Evolutionary conservation across 2,329 filamentous ascomycete species (phyloP).

Genomic region (Cladophialophora chaetospira): DNA sequence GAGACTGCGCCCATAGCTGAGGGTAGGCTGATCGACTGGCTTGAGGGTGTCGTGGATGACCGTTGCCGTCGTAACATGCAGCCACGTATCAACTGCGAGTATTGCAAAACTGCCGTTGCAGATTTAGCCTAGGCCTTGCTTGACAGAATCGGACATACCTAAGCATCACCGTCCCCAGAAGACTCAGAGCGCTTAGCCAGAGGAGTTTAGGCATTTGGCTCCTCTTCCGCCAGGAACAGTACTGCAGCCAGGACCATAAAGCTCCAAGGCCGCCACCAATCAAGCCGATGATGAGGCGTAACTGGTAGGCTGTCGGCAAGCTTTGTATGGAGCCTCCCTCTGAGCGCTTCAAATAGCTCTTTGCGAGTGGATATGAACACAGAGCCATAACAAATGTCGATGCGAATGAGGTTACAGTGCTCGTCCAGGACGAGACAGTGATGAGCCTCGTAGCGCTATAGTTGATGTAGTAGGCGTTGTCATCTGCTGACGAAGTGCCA

Average conservation of each 20-base stretch:
- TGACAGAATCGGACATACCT: background rate
- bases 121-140: background rate
- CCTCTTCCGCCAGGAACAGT: background rate
- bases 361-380: background rate
- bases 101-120: background rate
- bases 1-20: background rate
- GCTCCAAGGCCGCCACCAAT: background rate
- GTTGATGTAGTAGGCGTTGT: constrained; percentile 1
- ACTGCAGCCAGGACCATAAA: background rate
- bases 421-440: background rate
- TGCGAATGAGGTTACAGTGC: background rate
- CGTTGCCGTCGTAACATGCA: background rate
- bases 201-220: background rate
- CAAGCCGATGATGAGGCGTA: background rate
- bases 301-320: background rate
- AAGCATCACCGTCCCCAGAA: background rate
- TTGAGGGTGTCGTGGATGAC: background rate
- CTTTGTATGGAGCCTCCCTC: background rate
- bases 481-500: background rate
- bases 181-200: background rate
- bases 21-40: background rate
- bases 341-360: background rate
- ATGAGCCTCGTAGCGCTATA: constrained; percentile 2
- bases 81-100: background rate
- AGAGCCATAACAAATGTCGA: constrained; percentile 2